Conservation (phyloP, 1,284 basidiomycete genomes). For the Vanrija sp. region DNA sequence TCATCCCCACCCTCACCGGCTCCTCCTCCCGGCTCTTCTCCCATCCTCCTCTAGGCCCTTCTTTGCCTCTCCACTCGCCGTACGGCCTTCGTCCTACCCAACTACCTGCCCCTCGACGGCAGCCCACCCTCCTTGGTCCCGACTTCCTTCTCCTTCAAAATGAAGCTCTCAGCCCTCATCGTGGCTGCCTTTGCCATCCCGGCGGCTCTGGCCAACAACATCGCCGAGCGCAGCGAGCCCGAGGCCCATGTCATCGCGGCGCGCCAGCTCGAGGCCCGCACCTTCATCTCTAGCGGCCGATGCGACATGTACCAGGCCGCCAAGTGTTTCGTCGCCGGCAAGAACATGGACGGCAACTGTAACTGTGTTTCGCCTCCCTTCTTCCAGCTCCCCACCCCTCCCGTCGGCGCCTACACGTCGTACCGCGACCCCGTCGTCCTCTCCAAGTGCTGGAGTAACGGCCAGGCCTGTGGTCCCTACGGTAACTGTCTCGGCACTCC, state of each 20-base stretch:
- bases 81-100: too few species aligned
- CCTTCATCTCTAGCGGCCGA: neutral
- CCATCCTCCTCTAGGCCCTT: too few species aligned
- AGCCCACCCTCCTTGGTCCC: neutral
- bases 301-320: conserved; percentile 2
- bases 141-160: neutral
- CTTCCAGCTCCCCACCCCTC: too few species aligned
- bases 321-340: conserved; percentile 7
- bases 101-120: neutral
- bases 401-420: too few species aligned
- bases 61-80: too few species aligned
- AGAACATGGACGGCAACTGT: neutral
- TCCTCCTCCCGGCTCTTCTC: too few species aligned
- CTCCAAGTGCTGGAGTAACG: too few species aligned
- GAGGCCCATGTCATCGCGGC: too few species aligned
- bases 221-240: neutral
- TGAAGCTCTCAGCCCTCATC: conserved; percentile 1
- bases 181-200: conserved; percentile 2
- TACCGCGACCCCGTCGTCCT: too few species aligned
- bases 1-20: too few species aligned
- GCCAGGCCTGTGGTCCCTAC: neutral
- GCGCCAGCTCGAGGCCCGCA: neutral
- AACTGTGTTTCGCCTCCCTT: too few species aligned
- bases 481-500: too few species aligned
- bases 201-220: neutral